Base-by-base conservation (phyloP, 2,329 filamentous ascomycete species). In the Bipolaris bicolor region DNA sequence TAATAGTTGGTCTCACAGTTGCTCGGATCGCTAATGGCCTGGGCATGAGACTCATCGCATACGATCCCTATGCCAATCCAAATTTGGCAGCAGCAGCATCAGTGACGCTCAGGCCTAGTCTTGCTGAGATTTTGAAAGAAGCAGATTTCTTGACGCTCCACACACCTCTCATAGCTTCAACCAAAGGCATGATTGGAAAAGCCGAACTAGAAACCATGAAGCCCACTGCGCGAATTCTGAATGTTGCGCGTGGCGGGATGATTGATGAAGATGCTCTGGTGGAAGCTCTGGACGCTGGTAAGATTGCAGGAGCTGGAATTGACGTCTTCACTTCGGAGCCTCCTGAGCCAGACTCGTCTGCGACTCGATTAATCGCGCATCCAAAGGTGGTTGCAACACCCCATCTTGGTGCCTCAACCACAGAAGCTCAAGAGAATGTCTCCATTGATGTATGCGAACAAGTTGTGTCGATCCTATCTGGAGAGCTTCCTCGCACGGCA, bases 391-490 rank as follows among this genome's bases (percentile, higher is more conserved):
- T 94, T 1, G 87, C 87, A 1, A 94, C 91, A 7, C 91, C 91
- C 1, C 91, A 95, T 73, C 81, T 95, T 0, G 90, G 90, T 7
- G 91, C 91, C 0, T 91, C 88, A 0, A 95, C 91, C 0, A 83
- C 90, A 33, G 91, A 95, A 80, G 91, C 91, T 0, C 90, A 95
- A 73, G 90, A 94, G 69, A 93, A 92, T 60, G 90, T 93, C 3
- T 90, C 88, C 1, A 84, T 93, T 61, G 91, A 94, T 66, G 91
- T 94, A 7, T 94, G 90, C 74, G 88, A 88, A 33, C 90, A 95
- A 76, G 89, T 93, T 11, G 82, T 90, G 0, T 84, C 88, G 56
- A 91, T 94, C 40, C 80, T 95, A 2, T 81, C 82, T 0, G 90
- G 90, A 3, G 88, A 89, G 0, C 81, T 93, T 1, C 90, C 91